Conservation (phyloP, 345 rosid genomes). For the Sonneratia alba region DNA sequence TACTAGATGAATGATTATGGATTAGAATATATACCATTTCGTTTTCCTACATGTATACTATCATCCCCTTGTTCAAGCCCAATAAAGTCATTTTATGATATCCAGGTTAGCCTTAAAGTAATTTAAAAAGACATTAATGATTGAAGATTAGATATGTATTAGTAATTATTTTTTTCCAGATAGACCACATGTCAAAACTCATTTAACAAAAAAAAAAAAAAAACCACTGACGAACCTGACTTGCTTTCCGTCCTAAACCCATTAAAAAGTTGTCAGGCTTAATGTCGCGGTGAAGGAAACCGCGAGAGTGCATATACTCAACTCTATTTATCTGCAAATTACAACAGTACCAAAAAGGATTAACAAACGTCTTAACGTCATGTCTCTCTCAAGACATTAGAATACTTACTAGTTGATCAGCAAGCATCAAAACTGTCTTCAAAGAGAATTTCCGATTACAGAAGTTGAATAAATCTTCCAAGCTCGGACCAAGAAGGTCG, state of each 20-base stretch:
- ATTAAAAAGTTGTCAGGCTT: conserved; percentile 89
- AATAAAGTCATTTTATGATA: too few relatives aligned
- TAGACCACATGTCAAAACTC: too few relatives aligned
- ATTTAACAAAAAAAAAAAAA: not conserved
- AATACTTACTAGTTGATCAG: conserved; percentile 73
- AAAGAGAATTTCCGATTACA: conserved; percentile 68
- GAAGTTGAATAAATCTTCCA: conserved; percentile 84
- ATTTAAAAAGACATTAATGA: too few relatives aligned
- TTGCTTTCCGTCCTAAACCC: conserved; percentile 92
- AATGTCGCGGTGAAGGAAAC: conserved; percentile 89
- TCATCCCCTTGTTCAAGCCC: too few relatives aligned
- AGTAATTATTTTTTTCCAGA: too few relatives aligned
- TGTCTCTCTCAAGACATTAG: not conserved
- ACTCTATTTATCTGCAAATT: conserved; percentile 61
- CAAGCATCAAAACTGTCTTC: conserved; percentile 88
- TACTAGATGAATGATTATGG: too few relatives aligned
- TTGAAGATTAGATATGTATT: not conserved
- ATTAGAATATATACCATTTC: too few relatives aligned
- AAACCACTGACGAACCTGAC: conserved; percentile 42
- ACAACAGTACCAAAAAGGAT: conserved; percentile 1
- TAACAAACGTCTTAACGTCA: not conserved
- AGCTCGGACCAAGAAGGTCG: conserved; percentile 89
- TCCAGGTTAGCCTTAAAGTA: too few relatives aligned
- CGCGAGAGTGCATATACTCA: conserved; percentile 80
- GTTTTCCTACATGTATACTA: too few relatives aligned